Evolutionary conservation across 495 filamentous ascomycete species (phyloP).

Genomic region (Penicillium mononematosum): DNA sequence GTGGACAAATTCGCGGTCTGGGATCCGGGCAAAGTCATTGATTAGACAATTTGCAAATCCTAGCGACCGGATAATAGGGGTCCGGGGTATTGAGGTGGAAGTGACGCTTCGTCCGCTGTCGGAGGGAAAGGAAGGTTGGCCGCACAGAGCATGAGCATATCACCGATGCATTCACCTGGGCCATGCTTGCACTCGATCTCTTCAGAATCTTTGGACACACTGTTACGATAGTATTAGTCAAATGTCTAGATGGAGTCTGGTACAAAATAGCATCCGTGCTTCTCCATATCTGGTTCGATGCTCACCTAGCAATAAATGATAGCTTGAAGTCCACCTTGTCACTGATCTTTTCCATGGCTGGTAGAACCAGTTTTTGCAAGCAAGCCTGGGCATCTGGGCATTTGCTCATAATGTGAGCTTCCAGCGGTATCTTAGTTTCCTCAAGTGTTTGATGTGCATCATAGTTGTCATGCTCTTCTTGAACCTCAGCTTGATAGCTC

Average conservation of each 20-base stretch:
- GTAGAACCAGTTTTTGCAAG: slow-evolving; percentile 75
- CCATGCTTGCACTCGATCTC: slow-evolving; percentile 76
- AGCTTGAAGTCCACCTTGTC: slow-evolving; percentile 88
- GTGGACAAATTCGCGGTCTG: slow-evolving; percentile 68
- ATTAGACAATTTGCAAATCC: slow-evolving; percentile 90
- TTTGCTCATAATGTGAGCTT: slow-evolving; percentile 93
- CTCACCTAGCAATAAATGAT: slow-evolving; percentile 83
- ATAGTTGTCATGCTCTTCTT: background rate
- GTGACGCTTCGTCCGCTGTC: slow-evolving; percentile 16
- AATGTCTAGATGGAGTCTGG: background rate
- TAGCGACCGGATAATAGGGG: slow-evolving; percentile 79
- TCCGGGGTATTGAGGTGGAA: slow-evolving; percentile 37
- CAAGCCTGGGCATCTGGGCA: slow-evolving; percentile 87
- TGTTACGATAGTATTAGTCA: slow-evolving; percentile 12
- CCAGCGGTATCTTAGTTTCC: slow-evolving; percentile 63
- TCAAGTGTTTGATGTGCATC: background rate
- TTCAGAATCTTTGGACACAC: slow-evolving; percentile 38
- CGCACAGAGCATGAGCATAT: slow-evolving; percentile 92
- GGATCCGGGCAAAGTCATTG: slow-evolving; percentile 68
- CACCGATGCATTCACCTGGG: slow-evolving; percentile 84
- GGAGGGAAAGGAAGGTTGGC: slow-evolving; percentile 56
- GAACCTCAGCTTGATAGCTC: background rate
- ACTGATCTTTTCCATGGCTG: slow-evolving; percentile 76
- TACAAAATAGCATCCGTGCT: background rate
- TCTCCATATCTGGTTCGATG: background rate